phyloP scores from a whole-genome alignment of 202 grass and related monocot species.

The Panicum virgatum region DNA sequence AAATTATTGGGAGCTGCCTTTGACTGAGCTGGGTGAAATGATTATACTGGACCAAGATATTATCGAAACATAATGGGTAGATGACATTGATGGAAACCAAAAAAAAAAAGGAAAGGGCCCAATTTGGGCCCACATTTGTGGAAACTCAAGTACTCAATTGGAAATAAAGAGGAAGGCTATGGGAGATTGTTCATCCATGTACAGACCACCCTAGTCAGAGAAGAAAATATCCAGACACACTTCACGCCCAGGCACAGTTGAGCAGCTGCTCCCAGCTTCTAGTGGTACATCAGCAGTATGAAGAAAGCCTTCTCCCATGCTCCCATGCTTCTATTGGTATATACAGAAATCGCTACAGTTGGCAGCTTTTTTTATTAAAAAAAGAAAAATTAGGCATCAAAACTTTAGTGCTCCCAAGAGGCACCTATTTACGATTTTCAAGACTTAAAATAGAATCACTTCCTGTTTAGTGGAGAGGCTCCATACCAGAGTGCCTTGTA shows the following conservation, averaged over 20 bases:
- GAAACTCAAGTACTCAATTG: conserved; percentile 9
- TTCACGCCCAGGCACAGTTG: background rate
- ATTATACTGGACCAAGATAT: conserved; percentile 20
- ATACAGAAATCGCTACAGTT: conserved; percentile 7
- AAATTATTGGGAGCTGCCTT: conserved; percentile 15
- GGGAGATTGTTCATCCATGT: conserved; percentile 25
- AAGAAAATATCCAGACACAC: conserved; percentile 21
- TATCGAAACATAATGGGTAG: background rate
- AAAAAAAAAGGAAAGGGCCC: background rate
- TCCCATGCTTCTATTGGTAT: conserved; percentile 19
- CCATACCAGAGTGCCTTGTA: conserved; percentile 11
- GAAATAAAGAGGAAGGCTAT: background rate
- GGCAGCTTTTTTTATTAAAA: background rate
- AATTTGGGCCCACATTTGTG: background rate
- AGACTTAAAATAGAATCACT: background rate
- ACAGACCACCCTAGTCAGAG: background rate
- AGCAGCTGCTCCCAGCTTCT: background rate
- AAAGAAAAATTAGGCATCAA: background rate
- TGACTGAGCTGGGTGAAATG: background rate
- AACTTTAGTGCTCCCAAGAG: conserved; percentile 15
- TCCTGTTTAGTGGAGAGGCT: background rate
- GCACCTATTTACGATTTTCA: background rate
- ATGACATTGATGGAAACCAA: conserved; percentile 1
- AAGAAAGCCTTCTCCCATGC: conserved; percentile 4
- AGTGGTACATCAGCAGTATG: background rate